phyloP scores from a whole-genome alignment of 345 rosid species.

The Combretum micranthum region DNA sequence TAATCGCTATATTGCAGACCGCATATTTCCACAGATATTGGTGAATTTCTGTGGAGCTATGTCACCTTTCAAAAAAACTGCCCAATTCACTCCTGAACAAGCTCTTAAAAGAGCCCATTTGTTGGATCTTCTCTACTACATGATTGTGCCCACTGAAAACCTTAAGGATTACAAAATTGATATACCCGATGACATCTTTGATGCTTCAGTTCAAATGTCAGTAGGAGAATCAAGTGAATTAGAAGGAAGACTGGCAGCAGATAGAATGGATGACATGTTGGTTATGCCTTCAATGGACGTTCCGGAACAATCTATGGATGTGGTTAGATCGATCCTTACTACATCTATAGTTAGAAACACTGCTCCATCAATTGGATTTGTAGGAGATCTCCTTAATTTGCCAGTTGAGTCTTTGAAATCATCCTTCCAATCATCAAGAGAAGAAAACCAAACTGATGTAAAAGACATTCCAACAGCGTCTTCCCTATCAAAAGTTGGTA shows the following conservation, averaged over 20 bases:
- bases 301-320: too few relatives aligned
- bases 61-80: too few relatives aligned
- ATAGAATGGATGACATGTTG: too few relatives aligned
- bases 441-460: slow-evolving; percentile 14
- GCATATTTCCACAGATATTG: slow-evolving; percentile 1
- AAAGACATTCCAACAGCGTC: slow-evolving; percentile 49
- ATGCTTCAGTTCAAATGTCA: too few relatives aligned
- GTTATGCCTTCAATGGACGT: too few relatives aligned
- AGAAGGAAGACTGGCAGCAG: too few relatives aligned
- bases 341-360: too few relatives aligned
- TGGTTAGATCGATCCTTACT: too few relatives aligned
- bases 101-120: slow-evolving; percentile 40
- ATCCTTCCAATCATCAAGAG: slow-evolving; percentile 14
- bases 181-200: slow-evolving; percentile 16
- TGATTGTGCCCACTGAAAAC: slow-evolving; percentile 13
- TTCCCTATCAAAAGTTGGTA: slow-evolving; percentile 38
- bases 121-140: slow-evolving; percentile 55
- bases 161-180: slow-evolving; percentile 31
- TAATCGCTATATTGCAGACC: slow-evolving; percentile 27
- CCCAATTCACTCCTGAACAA: slow-evolving; percentile 27
- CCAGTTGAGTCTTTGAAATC: slow-evolving; percentile 33
- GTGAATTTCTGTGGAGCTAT: too few relatives aligned
- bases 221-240: too few relatives aligned
- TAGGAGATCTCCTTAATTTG: too few relatives aligned
- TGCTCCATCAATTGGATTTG: too few relatives aligned